These are phyloP conservation scores for Kuraishia capsulata DNA, from an alignment of 805 yeast species.

Conservation along the genomic window DNA sequence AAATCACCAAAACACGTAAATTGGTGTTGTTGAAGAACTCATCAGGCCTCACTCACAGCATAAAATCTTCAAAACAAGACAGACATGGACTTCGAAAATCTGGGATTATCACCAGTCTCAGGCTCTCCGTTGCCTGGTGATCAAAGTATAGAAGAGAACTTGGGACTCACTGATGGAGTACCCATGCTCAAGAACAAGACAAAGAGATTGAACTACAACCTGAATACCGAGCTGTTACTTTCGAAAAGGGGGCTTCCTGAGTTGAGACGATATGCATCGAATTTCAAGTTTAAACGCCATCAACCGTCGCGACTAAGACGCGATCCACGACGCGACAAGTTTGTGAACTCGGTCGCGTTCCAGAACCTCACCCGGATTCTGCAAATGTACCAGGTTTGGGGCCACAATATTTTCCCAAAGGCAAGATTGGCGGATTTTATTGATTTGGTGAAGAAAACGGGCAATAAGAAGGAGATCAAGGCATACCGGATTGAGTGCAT, in stretches of 20 bases:
- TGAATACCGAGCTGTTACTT: slow-evolving; percentile 43
- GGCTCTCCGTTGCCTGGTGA: no score
- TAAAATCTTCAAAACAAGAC: no score
- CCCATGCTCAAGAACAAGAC: neutral
- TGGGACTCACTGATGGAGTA: neutral
- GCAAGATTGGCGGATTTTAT: slow-evolving; percentile 69
- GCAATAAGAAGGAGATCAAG: slow-evolving; percentile 32
- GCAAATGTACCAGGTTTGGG: slow-evolving; percentile 64
- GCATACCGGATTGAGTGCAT: slow-evolving; percentile 30
- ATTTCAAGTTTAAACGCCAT: slow-evolving; percentile 21
- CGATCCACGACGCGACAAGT: slow-evolving; percentile 9
- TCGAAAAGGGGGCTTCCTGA: slow-evolving; percentile 49
- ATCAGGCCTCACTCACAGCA: no score
- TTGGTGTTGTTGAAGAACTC: no score
- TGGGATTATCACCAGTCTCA: no score
- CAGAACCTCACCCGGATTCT: slow-evolving; percentile 41
- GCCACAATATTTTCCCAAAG: slow-evolving; percentile 68
- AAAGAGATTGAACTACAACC: slow-evolving; percentile 8
- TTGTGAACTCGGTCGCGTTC: slow-evolving; percentile 35
- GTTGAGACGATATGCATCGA: slow-evolving; percentile 27
- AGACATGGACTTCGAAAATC: no score
- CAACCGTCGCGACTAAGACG: slow-evolving; percentile 8
- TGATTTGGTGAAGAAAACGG: slow-evolving; percentile 39
- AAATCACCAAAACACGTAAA: no score
- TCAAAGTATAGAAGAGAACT: neutral